phyloP scores from a whole-genome alignment of 768 basidiomycete genomes.

The Lyophyllum decastes region DNA sequence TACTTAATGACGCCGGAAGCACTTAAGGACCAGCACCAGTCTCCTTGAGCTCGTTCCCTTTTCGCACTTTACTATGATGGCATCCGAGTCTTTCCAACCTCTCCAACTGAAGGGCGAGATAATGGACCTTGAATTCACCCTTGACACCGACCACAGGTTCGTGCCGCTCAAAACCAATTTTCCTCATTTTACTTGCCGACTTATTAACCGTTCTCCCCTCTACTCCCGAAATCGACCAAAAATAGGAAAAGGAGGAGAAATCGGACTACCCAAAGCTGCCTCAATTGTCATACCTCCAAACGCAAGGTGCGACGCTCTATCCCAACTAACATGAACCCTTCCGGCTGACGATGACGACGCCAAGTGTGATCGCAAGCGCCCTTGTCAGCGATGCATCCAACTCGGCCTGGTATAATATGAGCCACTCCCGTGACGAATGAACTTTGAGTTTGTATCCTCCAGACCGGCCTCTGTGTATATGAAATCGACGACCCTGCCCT shows the following conservation, averaged over 20 bases:
- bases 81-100: constrained; percentile 54
- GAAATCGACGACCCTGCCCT: constrained; percentile 90
- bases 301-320: constrained; percentile 62
- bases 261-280: constrained; percentile 86
- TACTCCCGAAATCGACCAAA: constrained; percentile 46
- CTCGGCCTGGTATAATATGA: constrained; percentile 68
- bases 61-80: constrained; percentile 52
- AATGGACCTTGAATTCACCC: constrained; percentile 75
- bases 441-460: constrained; percentile 1
- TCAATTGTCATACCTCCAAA: constrained; percentile 94
- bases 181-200: constrained; percentile 42
- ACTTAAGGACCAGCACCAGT: constrained; percentile 48
- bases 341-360: constrained; percentile 14
- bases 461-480: constrained; percentile 95
- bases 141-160: constrained; percentile 69
- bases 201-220: constrained; percentile 50
- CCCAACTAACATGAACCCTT: constrained; percentile 7
- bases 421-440: constrained; percentile 3
- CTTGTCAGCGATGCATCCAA: constrained; percentile 89
- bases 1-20: constrained; percentile 65
- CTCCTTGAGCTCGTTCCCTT: constrained; percentile 51
- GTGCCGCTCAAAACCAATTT: constrained; percentile 22
- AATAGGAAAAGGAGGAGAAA: constrained; percentile 85
- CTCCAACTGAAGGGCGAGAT: constrained; percentile 74
- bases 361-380: constrained; percentile 90